Evolutionary conservation across 2,329 filamentous ascomycete species (phyloP).

Genomic region (Fusarium stilboides): DNA sequence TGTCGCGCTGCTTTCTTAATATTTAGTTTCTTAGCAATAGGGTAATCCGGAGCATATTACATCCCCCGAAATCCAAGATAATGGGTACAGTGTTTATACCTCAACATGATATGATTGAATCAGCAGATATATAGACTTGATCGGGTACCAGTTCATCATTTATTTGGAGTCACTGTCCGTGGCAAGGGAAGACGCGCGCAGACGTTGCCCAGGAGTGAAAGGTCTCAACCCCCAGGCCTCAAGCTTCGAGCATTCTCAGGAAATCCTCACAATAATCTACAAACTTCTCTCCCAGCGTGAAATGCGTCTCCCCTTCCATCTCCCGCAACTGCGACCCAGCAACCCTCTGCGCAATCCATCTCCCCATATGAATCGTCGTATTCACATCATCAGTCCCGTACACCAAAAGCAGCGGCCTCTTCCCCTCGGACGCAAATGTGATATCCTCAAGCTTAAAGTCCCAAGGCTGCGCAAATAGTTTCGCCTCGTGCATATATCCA

Average conservation of each 20-base stretch:
- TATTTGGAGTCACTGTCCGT: too few relatives aligned
- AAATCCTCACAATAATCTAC: constrained; percentile 23
- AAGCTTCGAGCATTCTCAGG: background rate
- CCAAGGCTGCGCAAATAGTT: constrained; percentile 11
- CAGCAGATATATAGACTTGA: too few relatives aligned
- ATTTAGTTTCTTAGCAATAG: too few relatives aligned
- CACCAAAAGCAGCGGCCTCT: constrained; percentile 14
- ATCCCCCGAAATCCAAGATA: too few relatives aligned
- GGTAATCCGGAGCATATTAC: too few relatives aligned
- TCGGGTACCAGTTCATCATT: too few relatives aligned
- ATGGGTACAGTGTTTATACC: too few relatives aligned
- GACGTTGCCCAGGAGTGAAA: too few relatives aligned
- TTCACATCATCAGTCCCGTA: constrained; percentile 22
- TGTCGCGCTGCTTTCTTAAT: too few relatives aligned
- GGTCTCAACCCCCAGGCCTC: background rate
- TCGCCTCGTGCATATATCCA: constrained; percentile 9
- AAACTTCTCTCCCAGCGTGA: constrained; percentile 13
- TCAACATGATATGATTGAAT: too few relatives aligned
- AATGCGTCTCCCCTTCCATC: constrained; percentile 23
- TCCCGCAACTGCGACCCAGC: constrained; percentile 12
- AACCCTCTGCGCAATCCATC: constrained; percentile 21
- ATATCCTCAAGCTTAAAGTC: constrained; percentile 25
- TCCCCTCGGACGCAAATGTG: constrained; percentile 10
- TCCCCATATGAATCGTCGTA: constrained; percentile 27
- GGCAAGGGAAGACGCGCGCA: too few relatives aligned